Percentiles rank a stretch among this genome's conserved stretches.
These are phyloP conservation scores for Phytophthora rubi DNA, from an alignment of 352 stramenopile species.

Conservation along the genomic window DNA sequence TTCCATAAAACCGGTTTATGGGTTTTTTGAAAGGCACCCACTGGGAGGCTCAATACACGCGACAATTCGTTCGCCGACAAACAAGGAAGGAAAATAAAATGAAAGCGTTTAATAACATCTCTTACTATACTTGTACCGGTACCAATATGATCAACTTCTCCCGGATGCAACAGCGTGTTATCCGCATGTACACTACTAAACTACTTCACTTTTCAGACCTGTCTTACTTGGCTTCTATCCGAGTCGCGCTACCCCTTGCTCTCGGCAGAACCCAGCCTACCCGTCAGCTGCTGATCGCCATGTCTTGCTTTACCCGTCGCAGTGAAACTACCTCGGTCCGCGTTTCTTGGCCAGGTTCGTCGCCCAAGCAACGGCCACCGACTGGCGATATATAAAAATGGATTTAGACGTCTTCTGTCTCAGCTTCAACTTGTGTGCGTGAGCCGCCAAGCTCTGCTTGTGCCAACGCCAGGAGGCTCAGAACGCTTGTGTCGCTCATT, in stretches of 20 bases:
- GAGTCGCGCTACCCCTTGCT: slow-evolving; percentile 10
- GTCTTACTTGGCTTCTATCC: slow-evolving; percentile 17
- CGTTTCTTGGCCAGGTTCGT: slow-evolving; percentile 18
- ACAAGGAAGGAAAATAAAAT: neutral
- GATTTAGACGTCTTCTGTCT: slow-evolving; percentile 32
- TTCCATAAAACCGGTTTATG: too few species aligned
- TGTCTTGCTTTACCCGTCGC: slow-evolving; percentile 11
- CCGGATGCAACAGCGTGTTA: slow-evolving; percentile 23
- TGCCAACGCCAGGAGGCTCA: neutral
- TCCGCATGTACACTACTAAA: slow-evolving; percentile 29
- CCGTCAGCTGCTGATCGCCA: slow-evolving; percentile 9
- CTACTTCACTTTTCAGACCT: slow-evolving; percentile 31
- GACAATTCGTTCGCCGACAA: neutral
- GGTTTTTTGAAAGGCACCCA: too few species aligned
- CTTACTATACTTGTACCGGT: slow-evolving; percentile 26
- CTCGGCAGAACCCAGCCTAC: slow-evolving; percentile 7
- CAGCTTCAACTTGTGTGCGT: neutral
- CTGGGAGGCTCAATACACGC: too few species aligned
- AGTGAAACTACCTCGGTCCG: slow-evolving; percentile 12
- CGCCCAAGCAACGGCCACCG: slow-evolving; percentile 12
- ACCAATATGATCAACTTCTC: slow-evolving; percentile 14
- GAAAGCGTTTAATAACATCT: slow-evolving; percentile 24
- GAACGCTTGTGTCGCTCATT: slow-evolving; percentile 37
- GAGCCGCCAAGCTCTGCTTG: slow-evolving; percentile 4
- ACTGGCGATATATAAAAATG: slow-evolving; percentile 37